Evolutionary conservation across 2,329 filamentous ascomycete species (phyloP).

Genomic region (Colletotrichum sp.): DNA sequence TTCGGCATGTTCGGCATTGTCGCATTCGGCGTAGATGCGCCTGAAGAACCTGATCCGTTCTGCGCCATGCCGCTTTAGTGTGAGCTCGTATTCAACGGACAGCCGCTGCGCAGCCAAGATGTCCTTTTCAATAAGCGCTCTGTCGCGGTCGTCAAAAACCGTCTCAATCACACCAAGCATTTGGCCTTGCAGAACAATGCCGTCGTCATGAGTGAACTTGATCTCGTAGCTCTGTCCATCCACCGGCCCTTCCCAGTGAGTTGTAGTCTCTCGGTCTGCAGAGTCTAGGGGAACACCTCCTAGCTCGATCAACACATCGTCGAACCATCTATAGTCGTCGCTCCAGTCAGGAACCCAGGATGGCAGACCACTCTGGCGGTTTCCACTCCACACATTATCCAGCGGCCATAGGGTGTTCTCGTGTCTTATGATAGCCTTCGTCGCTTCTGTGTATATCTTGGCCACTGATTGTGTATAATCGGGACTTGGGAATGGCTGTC

Average conservation of each 20-base stretch:
- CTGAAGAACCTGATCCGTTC: neutral
- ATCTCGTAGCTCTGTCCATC: accelerated
- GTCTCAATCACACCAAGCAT: neutral
- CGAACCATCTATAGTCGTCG: neutral
- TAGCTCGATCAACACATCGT: neutral
- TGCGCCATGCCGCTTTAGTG: neutral
- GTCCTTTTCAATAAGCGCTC: neutral
- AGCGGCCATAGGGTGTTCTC: neutral
- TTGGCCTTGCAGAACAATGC: neutral
- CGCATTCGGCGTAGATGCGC: neutral
- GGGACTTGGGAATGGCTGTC: neutral
- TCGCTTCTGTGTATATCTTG: neutral
- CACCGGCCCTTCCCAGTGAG: neutral
- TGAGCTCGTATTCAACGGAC: neutral
- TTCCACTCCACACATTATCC: neutral
- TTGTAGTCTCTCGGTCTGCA: neutral
- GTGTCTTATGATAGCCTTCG: neutral
- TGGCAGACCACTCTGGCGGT: neutral
- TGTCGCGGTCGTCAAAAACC: neutral
- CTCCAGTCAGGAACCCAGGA: neutral
- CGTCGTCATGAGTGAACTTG: neutral
- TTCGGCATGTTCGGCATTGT: neutral
- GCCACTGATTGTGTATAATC: neutral
- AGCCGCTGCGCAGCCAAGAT: neutral
- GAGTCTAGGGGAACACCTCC: neutral